These are phyloP conservation scores for Monosporascus sp. DNA, from an alignment of 2,329 filamentous ascomycete species.

Conservation along the genomic window DNA sequence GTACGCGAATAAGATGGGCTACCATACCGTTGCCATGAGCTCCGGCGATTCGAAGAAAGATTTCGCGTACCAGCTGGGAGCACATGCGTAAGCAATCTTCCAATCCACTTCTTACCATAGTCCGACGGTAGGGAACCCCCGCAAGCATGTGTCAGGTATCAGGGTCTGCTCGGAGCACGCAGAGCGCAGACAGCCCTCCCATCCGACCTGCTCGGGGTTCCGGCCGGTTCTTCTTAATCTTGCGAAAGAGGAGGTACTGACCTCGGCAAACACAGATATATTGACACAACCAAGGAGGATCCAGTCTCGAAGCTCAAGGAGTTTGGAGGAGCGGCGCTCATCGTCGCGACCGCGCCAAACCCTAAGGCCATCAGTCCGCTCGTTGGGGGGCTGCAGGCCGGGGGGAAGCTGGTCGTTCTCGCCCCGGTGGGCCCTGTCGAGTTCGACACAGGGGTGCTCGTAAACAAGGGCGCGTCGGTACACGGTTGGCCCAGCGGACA, in stretches of 20 bases:
- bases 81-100: constrained; percentile 37
- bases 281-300: constrained; percentile 51
- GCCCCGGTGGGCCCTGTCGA: constrained; percentile 43
- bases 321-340: constrained; percentile 56
- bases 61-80: constrained; percentile 59
- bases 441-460: constrained; percentile 37
- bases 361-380: constrained; percentile 48
- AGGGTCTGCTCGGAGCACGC: no score
- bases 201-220: no score
- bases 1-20: constrained; percentile 72
- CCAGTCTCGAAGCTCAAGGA: constrained; percentile 42
- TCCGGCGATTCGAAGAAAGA: constrained; percentile 61
- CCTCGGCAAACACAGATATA: constrained; percentile 25
- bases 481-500: constrained; percentile 61
- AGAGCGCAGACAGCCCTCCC: no score
- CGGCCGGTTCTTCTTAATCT: not conserved
- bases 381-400: constrained; percentile 45
- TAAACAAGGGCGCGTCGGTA: constrained; percentile 51
- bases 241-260: not conserved
- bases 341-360: constrained; percentile 60
- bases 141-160: no score
- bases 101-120: not conserved
- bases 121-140: no score
- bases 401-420: constrained; percentile 57
- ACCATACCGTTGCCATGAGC: constrained; percentile 63